Evolutionary conservation across 1,284 basidiomycete species (phyloP), one percentile per base, ranked within the genome.

Genomic region (Austroboletus olivaceoglutinosus): DNA sequence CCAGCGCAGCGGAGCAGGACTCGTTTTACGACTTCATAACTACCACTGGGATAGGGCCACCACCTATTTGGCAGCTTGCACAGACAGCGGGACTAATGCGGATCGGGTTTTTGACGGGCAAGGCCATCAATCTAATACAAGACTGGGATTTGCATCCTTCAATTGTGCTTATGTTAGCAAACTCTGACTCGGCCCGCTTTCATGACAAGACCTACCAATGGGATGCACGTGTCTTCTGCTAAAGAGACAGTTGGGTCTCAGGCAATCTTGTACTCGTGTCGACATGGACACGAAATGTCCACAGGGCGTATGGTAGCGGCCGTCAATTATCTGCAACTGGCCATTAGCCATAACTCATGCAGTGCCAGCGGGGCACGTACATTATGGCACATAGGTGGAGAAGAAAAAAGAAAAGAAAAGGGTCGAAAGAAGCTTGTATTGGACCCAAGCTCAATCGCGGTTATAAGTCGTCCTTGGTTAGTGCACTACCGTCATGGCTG

Each of bases 271-370:
- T 43, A 78, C 69, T 49, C 76, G 78, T 21, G 88, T 88, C 37
- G 83, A 79, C 80, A 91, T 85, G 45, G 82, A 77, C 52, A 82
- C 72, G 67, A 91, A 90, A 68, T 91, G 87, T n/a, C 80, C 77
- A 68, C 88, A 91, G 47, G 70, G 67, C 15, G 81, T 81, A 71
- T 89, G 80, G 70, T 77, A 87, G 57, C 87, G 82, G 53, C 89
- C 88, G 64, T 91, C 88, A 57, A 88, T 82, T 58, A 89, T 77
- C 88, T 90, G 60, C 42, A 58, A 48, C 45, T 27, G 55, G 37
- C 44, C 45, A 48, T 54, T 15, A 43, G 40, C 33, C n/a, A 21
- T 18, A 36, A 50, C 52, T 34, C 3, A 7, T 18, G n/a, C 10
- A 12, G 36, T 16, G 21, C 51, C 43, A 43, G 48, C 37, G 47